These are phyloP conservation scores for Wickerhamiella allomyrinae DNA, from an alignment of 805 yeast species.

Conservation along the genomic window DNA sequence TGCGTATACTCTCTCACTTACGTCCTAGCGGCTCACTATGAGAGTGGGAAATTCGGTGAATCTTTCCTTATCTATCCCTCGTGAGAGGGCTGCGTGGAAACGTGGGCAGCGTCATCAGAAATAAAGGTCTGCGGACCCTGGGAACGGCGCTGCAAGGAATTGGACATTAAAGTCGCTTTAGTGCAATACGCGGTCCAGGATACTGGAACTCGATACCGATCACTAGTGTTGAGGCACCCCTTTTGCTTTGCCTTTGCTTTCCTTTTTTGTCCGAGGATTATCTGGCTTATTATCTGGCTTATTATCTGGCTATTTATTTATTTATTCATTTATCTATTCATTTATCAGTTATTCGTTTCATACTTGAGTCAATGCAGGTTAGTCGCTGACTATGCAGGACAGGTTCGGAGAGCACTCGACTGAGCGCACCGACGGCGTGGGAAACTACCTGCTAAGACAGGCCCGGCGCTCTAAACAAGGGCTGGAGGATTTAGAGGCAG, in stretches of 20 bases:
- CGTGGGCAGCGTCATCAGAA: conserved; percentile 22
- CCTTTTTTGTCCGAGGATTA: too few relatives aligned
- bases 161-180: conserved; percentile 16
- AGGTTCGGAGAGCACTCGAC: conserved; percentile 23
- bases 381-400: too few relatives aligned
- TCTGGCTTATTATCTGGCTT: too few relatives aligned
- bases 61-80: conserved; percentile 15
- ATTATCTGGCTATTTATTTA: too few relatives aligned
- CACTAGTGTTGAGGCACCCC: conserved; percentile 14
- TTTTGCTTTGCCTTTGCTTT: neutral
- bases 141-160: conserved; percentile 22
- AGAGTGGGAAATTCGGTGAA: conserved; percentile 25
- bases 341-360: too few relatives aligned
- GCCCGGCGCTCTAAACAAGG: conserved; percentile 24
- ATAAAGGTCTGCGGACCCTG: conserved; percentile 17
- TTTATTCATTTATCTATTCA: too few relatives aligned
- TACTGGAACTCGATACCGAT: conserved; percentile 22
- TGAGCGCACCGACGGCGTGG: conserved; percentile 25
- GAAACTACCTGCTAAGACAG: conserved; percentile 24
- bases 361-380: too few relatives aligned
- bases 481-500: conserved; percentile 44
- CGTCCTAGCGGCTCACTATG: conserved; percentile 5
- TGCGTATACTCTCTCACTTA: conserved; percentile 20
- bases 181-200: conserved; percentile 22
- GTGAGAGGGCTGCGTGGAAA: conserved; percentile 21